phyloP scores from a whole-genome alignment of 306 rosid genomes.

The Betula pendula region DNA sequence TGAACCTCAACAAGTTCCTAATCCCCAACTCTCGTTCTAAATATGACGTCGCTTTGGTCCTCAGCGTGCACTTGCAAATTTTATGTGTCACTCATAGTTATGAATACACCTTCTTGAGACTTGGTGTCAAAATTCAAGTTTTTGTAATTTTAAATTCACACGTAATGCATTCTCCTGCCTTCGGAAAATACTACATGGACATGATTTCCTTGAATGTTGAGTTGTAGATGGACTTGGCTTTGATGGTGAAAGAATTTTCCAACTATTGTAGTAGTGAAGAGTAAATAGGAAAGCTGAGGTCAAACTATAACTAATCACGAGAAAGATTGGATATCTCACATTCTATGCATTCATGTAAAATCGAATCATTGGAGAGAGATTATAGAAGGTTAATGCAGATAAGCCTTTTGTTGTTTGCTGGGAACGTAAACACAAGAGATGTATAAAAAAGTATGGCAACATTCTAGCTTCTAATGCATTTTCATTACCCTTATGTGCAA shows the following conservation, averaged over 20 bases:
- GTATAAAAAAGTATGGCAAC: not conserved
- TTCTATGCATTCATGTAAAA: not conserved
- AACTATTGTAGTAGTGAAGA: not conserved
- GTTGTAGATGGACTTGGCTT: not conserved
- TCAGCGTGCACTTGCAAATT: not conserved
- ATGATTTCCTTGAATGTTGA: not conserved
- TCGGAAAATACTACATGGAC: not conserved
- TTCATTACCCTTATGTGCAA: not conserved
- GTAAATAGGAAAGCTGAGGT: not conserved
- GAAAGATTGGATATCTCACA: slow-evolving; percentile 2
- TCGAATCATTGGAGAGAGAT: not conserved
- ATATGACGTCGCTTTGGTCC: not conserved
- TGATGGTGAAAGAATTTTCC: not conserved
- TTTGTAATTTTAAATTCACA: not conserved
- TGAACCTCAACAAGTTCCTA: no score
- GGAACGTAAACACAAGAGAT: not conserved
- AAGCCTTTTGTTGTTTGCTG: not conserved
- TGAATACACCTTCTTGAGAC: not conserved
- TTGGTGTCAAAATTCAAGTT: not conserved
- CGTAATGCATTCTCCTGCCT: not conserved
- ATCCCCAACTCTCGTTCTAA: no score
- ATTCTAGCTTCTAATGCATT: not conserved
- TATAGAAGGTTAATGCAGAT: not conserved
- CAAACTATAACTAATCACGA: not conserved
- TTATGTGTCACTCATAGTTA: not conserved